Evolutionary conservation across 768 basidiomycete species (phyloP).

Genomic region (Amylocystis lapponica): DNA sequence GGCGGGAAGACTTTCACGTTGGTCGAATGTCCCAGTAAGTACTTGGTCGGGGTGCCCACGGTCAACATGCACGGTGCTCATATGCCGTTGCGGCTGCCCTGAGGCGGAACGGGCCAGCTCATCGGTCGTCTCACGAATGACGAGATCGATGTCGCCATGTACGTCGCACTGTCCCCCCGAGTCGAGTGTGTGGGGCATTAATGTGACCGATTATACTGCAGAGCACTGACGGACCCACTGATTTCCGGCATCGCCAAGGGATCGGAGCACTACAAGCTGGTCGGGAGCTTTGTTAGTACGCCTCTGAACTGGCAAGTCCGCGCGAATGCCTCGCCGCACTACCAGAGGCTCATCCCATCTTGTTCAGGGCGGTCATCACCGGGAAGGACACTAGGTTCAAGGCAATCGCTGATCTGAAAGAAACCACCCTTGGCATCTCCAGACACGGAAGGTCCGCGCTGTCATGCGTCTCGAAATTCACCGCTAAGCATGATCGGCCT

Average conservation of each 20-base stretch:
- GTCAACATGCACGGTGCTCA: constrained; percentile 2
- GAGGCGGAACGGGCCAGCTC: constrained; percentile 83
- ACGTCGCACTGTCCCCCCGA: no score
- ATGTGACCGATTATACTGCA: no score
- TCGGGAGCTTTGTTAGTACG: constrained; percentile 87
- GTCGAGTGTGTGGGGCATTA: no score
- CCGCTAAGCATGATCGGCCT: constrained; percentile 1
- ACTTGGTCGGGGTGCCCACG: constrained; percentile 14
- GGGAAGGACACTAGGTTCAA: constrained; percentile 70
- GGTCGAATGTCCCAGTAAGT: constrained; percentile 82
- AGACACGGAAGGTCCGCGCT: constrained; percentile 74
- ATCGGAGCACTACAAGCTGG: constrained; percentile 80
- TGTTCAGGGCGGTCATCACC: constrained; percentile 83
- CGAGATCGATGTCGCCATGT: constrained; percentile 84
- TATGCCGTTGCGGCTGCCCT: background rate
- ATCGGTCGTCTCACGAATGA: constrained; percentile 69
- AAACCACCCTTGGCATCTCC: constrained; percentile 85
- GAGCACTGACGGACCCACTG: constrained; percentile 85
- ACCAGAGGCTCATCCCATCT: constrained; percentile 1
- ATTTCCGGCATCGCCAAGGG: constrained; percentile 93
- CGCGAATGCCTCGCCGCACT: no score
- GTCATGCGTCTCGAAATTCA: no score
- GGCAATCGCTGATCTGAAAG: constrained; percentile 67
- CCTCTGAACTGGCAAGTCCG: constrained; percentile 74
- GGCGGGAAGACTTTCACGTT: constrained; percentile 69